Base-by-base conservation (phyloP, 192 early-diverging fungal species). In the Mortierella claussenii region DNA sequence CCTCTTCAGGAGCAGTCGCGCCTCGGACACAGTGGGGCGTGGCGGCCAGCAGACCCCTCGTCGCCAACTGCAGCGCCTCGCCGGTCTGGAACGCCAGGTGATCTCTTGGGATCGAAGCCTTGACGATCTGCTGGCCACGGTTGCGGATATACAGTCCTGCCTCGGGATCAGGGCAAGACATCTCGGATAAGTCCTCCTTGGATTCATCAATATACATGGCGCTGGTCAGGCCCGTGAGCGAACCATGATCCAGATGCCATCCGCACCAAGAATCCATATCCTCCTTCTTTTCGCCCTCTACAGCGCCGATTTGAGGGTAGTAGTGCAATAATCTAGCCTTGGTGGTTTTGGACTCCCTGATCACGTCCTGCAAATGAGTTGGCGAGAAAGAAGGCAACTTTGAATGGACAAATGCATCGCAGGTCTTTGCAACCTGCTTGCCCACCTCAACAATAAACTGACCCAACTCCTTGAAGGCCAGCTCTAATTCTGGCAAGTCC, bases 301-400 rank as follows among this genome's bases (percentile, higher is more conserved):
- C 48, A 6, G 42, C 50, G 8, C 57, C 75, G 20, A 55, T 55
- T 18, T 84, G 67, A 0, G 90, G 88, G 68, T 85, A 92, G 62
- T 92, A 92, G 65, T 92, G 88, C 21, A 92, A 63, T 24, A 92
- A 71, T 12, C 90, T 83, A 20, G 87, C 89, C 62, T 89, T 92
- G 62, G 65, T 79, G 1, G 84, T 87, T 48, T 78, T 79, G 51
- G 85, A 87, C 26, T 80, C 49, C 1, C 58, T 60, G 33, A 92
- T 84, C 21, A 87, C 84, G 10, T 55, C 56, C 60, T 88, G 78
- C 15, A 92, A 54, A 60, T 84, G 87, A 13, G 69, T 68, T 11
- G 76, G 48, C 8, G 74, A 68, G 43, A 85, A 79, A 24, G 81
- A 73, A 18, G 82, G 76, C 44, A 70, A 37, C 37, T 79, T 68